Evolutionary conservation across 352 stramenopile genomes (phyloP), one percentile per base, ranked within the genome.

Genomic region (Globisporangium heterothallicum): DNA sequence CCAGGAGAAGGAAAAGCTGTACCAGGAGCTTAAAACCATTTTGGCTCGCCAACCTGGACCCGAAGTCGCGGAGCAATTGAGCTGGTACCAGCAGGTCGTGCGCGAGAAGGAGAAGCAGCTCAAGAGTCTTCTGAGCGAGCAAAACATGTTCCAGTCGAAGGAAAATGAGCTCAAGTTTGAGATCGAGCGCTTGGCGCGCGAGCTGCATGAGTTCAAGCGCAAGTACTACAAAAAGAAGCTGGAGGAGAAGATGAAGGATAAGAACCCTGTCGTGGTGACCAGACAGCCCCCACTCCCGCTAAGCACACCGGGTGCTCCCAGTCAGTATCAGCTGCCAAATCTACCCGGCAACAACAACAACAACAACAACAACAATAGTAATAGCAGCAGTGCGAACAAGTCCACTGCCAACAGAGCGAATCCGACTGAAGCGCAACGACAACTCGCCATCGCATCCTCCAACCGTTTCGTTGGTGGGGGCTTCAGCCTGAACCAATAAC

Each of bases 81-180:
- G 77, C 51, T 93, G 86, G 63, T 98, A 98, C 60, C 91, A 98
- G 72, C 84, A 97, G 42, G 86, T 94, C 43, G 86, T 98, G 22
- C 96, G 95, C 56, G 92, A 98, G 50, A 99, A 98, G 65, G 92
- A 94, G 8, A 94, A 96, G 51, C 94, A 98, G 63, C 92, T 99
- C 74, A 98, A 98, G 69, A 94, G 91, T 18, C 91, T 99, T 68
- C 84, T 97, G 26, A 92, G 81, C 49, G 96, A 99, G 59, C 91
- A 99, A 52, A 98, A 99, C 67, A 99, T 99, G 96, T 92, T 96
- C 51, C 75, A 94, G 57, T 84, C 85, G 13, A 91, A 96, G 61
- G 88, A 97, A 36, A 95, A 96, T 58, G 93, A 98, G 56, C 90
- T 97, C 56, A 97, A 97, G 56, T 98, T 97, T 56, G 93, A 98